Base-by-base conservation (phyloP, 305 asterid species). In the Solanum hybrid region DNA sequence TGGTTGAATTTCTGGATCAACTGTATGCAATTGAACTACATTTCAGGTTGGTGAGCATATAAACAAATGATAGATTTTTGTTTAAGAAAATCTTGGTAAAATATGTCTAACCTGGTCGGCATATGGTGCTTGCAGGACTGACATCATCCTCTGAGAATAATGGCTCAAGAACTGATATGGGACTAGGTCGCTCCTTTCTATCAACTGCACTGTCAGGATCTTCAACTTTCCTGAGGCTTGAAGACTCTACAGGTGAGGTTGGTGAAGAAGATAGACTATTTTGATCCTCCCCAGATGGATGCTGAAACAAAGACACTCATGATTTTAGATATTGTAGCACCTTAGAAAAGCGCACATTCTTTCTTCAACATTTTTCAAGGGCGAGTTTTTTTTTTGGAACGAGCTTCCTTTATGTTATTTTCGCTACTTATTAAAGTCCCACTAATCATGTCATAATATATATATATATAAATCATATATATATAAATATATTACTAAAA, bases 131-230 rank as follows among this genome's bases (percentile, higher is more conserved):
- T 42, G 97, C 91, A 90, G 99, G 99, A 91, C 98, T 96, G 91
- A 94, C 81, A 88, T 94, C 98, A 26, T 94, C 96, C 90, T 98
- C 99, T 40, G 94, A 73, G 91, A 94, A 96, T 86, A 95, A 79
- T 66, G 96, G 97, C 91, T 98, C 99, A 13, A 98, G 99, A 89
- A 98, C 96, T 72, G 99, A 98, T 86, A 95, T 76, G 24, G 99
- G 99, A 91, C 99, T 98, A 26, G 99, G 98, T 31, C 94, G 94
- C 89, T 91, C 98, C 87, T 91, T 90, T 94, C 93, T 95, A 88
- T 94, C 94, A 42, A 86, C 86, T 7, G 86, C 87, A 80, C 88
- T 88, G 60, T 92, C 95, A 35, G 94, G 89, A 88, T 92, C 94
- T 92, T 94, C 94, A 86, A 88, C 85, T 93, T 95, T 94, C 40